Base-by-base conservation (phyloP, 768 basidiomycete genomes). In the Dictyophora rubrovolvata region DNA sequence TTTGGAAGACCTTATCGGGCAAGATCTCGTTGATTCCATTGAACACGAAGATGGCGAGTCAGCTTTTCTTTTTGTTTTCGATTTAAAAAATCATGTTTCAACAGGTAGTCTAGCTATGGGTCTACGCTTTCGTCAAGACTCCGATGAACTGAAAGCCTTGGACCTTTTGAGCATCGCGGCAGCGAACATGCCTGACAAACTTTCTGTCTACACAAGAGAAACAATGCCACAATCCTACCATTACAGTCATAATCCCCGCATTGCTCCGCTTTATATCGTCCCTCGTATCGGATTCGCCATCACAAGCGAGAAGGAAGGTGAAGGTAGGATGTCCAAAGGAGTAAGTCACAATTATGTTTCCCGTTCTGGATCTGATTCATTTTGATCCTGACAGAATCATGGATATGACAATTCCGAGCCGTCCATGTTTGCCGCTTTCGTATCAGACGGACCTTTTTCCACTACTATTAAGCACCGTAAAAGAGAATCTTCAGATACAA, bases 391-490 rank as follows among this genome's bases (percentile, higher is more conserved):
- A 37, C 64, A 90, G 87, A 92, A 84, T 61, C 93, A 96, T 65
- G 93, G 93, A 6, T 96, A 93, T 67, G 92, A 94, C 69, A 93
- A 93, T 63, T 69, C 78, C 17, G 82, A 84, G 47, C 66, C 74
- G 12, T 75, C 85, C 6, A 95, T 95, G 93, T 82, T 84, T 54
- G 92, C 92, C 1, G 85, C 91, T 68, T 94, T 95, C 69, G 85
- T 95, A 59, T 92, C 90, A 10, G 90, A 93, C 67, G 93, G 93
- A 1, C 93, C 93, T 0, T 93, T 93, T 69, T 83, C 87, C 14
- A 71, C 80, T 11, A 78, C 81, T 48, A 77, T 83, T 55, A 93
- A 91, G 69, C 21, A 54, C 71, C 77, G 7, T 68, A 77, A 49
- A 78, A 17, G 69, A 63, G 37, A 68, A 69, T 48, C 64, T 67